Evolutionary conservation across 257 asterid genomes (phyloP), one percentile per base, ranked within the genome.

Genomic region (Phtheirospermum japonicum): DNA sequence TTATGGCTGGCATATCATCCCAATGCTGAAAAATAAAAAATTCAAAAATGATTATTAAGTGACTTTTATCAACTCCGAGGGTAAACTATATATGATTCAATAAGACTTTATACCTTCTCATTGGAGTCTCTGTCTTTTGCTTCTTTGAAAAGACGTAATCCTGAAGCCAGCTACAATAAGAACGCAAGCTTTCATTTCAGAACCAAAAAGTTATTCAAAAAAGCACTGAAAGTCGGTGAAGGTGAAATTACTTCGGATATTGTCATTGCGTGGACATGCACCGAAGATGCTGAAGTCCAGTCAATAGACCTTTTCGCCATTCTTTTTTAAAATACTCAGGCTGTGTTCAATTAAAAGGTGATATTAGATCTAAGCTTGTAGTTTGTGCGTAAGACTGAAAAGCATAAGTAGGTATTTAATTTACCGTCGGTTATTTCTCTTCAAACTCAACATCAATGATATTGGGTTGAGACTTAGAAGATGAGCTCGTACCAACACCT

Each of bases 401-500:
- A n/a, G 6, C 16, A 40, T 40, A 9, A 9, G 19, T 13, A 43
- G 19, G 50, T 11, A 10, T 2, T 10, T 39, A 11, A 10, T n/a
- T n/a, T n/a, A n/a, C n/a, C n/a, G n/a, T 51, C 32, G 32, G 50
- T 84, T 83, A 87, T 81, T 80, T 88, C 77, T 92, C 97, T 79
- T 92, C 97, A 70, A 83, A 88, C 61, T 92, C 98, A 53, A 92
- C 95, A 72, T 92, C 97, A 11, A 92, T 92, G 55, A 89, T 50
- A 51, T 86, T 89, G 42, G 85, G 93, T 46, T 85, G 74, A 10
- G 95, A 77, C 75, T 88, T 92, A 9, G 97, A 80, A 7, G 89
- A 71, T 40, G 87, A 71, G 39, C 67, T 53, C 11, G 76, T 19
- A 63, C 89, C 89, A 65, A n/a, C 48, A 11, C 91, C 89, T 77